Evolutionary conservation across 148 eudicot species (phyloP).

Genomic region (Rhododendron williamsianum): DNA sequence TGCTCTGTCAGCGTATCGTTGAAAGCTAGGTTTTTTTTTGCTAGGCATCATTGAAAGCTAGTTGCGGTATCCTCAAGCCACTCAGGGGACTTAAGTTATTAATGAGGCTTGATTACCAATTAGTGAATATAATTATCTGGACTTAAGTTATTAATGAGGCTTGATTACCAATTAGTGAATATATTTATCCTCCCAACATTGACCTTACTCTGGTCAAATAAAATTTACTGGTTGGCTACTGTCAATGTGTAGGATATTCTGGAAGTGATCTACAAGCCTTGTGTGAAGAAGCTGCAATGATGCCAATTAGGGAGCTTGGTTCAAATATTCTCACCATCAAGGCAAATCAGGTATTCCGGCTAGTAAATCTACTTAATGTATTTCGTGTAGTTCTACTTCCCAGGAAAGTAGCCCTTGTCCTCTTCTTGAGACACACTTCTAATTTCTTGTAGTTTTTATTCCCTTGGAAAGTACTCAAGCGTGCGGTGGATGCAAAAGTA

Average conservation of each 20-base stretch:
- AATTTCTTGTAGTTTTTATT: background rate
- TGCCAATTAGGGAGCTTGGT: constrained; percentile 99
- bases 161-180: background rate
- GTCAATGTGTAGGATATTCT: constrained; percentile 61
- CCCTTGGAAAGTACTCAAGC: background rate
- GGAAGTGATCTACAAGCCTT: constrained; percentile 98
- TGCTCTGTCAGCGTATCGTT: background rate
- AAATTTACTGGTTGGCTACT: constrained; percentile 6
- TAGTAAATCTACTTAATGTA: background rate
- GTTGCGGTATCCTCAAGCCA: background rate
- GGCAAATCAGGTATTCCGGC: constrained; percentile 63
- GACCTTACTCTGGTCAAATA: background rate
- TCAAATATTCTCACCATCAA: constrained; percentile 69
- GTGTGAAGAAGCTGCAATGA: constrained; percentile 99
- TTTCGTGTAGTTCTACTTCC: background rate
- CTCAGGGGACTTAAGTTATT: background rate
- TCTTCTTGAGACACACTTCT: background rate
- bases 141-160: background rate
- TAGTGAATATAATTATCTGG: background rate
- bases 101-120: background rate
- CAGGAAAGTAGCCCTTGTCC: background rate
- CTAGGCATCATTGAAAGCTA: background rate
- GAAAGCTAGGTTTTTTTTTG: background rate
- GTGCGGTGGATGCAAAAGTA: background rate
- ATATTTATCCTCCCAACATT: background rate